Conservation (phyloP, 805 yeast species). For the Metschnikowia cerradonensis region DNA sequence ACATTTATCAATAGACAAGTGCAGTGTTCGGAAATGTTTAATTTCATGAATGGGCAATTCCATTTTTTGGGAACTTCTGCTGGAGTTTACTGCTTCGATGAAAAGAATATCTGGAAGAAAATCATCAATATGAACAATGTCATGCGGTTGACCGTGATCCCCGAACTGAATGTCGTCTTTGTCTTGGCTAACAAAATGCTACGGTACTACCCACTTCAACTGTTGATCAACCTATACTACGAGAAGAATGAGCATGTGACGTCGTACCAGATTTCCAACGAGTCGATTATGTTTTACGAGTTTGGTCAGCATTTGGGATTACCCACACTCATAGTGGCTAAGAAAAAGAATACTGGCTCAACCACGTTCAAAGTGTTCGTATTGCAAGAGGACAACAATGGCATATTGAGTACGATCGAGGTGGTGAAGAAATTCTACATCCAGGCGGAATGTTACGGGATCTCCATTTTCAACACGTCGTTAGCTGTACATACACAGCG, state of each 20-base stretch:
- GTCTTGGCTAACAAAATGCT: conserved; percentile 57
- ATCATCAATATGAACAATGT: conserved; percentile 52
- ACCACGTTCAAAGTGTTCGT: conserved; percentile 55
- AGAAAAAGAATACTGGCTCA: conserved; percentile 44
- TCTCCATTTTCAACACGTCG: conserved; percentile 61
- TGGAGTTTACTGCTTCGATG: conserved; percentile 59
- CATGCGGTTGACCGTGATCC: conserved; percentile 57
- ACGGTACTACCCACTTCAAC: conserved; percentile 59
- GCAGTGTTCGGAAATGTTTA: conserved; percentile 44
- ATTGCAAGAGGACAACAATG: conserved; percentile 55
- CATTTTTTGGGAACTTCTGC: conserved; percentile 55
- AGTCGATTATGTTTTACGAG: conserved; percentile 53
- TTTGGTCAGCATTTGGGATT: conserved; percentile 67
- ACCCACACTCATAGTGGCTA: conserved; percentile 54
- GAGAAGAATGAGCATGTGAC: conserved; percentile 36
- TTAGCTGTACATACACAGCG: conserved; percentile 63
- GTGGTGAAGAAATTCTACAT: conserved; percentile 44
- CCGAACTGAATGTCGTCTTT: conserved; percentile 51
- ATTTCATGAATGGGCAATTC: conserved; percentile 42
- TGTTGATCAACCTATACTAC: conserved; percentile 55
- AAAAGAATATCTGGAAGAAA: conserved; percentile 52
- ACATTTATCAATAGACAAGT: conserved; percentile 30
- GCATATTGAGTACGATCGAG: conserved; percentile 36
- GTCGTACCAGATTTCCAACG: conserved; percentile 48
- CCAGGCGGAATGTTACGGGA: conserved; percentile 54